phyloP scores from a whole-genome alignment of 805 yeast genomes.

The Starmera dryadoides region DNA sequence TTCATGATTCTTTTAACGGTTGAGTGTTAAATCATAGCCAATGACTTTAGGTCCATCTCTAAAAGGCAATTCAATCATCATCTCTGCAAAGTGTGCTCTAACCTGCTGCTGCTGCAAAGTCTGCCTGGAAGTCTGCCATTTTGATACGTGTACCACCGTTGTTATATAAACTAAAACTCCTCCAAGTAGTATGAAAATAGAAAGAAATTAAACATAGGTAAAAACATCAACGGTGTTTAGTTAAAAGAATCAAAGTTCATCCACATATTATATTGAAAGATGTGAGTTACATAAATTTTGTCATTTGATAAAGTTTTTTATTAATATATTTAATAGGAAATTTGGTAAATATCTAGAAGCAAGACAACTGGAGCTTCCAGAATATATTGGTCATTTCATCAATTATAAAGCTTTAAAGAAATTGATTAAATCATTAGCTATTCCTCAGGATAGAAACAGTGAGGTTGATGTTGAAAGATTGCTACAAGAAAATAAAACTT shows the following conservation, averaged over 20 bases:
- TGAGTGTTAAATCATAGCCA: too few species aligned
- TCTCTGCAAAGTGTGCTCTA: too few species aligned
- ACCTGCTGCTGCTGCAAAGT: too few species aligned
- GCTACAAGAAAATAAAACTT: slow-evolving; percentile 84
- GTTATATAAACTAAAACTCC: not conserved
- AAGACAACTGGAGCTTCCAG: slow-evolving; percentile 90
- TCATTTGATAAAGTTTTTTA: not conserved
- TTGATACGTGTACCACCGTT: not conserved
- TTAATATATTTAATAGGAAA: slow-evolving; percentile 41
- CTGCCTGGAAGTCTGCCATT: not conserved
- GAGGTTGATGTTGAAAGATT: slow-evolving; percentile 35
- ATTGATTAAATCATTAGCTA: slow-evolving; percentile 75
- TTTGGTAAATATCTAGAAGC: slow-evolving; percentile 94
- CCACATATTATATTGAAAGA: too few species aligned
- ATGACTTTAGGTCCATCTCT: too few species aligned
- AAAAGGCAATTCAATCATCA: too few species aligned
- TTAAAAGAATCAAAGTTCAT: too few species aligned
- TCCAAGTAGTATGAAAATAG: too few species aligned
- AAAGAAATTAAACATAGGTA: too few species aligned
- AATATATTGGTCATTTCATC: slow-evolving; percentile 88
- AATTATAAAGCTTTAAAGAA: slow-evolving; percentile 92
- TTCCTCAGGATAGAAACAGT: slow-evolving; percentile 21
- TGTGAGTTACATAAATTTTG: too few species aligned
- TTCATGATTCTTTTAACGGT: too few species aligned
- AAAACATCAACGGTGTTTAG: too few species aligned